These are phyloP conservation scores for Plasmodium coatneyi DNA, from an alignment of 169 alveolate species.

Conservation along the genomic window DNA sequence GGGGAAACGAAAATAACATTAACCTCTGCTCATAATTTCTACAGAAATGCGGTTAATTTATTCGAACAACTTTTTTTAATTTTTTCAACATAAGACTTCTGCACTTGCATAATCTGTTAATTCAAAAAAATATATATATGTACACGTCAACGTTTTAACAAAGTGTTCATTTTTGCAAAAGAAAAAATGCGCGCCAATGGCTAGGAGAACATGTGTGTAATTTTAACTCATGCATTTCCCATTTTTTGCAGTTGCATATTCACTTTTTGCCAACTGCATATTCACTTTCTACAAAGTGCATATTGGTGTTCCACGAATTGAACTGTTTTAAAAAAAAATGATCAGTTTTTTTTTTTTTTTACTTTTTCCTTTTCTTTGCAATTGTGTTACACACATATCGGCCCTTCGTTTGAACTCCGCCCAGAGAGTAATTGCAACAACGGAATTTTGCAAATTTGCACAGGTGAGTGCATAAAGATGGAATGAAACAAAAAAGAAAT, in stretches of 20 bases:
- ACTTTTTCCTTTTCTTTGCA: not conserved
- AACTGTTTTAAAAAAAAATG: not conserved
- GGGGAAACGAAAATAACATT: constrained; percentile 2
- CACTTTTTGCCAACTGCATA: not conserved
- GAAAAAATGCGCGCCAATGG: not conserved
- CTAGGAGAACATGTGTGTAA: constrained; percentile 29
- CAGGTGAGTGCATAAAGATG: constrained; percentile 44
- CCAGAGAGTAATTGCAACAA: constrained; percentile 55
- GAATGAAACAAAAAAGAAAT: constrained; percentile 22
- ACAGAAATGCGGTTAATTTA: constrained; percentile 20
- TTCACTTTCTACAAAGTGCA: not conserved
- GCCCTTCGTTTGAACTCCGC: constrained; percentile 4
- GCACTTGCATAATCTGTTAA: constrained; percentile 62
- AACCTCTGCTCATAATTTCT: constrained; percentile 38
- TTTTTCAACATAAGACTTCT: constrained; percentile 29
- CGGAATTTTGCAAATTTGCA: not conserved
- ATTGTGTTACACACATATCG: constrained; percentile 48
- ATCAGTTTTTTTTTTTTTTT: not conserved
- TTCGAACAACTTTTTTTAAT: constrained; percentile 17
- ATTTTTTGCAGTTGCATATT: constrained; percentile 4
- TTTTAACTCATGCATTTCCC: constrained; percentile 42
- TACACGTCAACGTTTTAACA: not conserved
- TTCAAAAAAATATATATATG: not conserved
- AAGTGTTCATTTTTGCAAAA: not conserved
- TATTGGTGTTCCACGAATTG: constrained; percentile 2